Conservation (phyloP, 192 early-diverging fungal genomes). For the Coemansia sp. region DNA sequence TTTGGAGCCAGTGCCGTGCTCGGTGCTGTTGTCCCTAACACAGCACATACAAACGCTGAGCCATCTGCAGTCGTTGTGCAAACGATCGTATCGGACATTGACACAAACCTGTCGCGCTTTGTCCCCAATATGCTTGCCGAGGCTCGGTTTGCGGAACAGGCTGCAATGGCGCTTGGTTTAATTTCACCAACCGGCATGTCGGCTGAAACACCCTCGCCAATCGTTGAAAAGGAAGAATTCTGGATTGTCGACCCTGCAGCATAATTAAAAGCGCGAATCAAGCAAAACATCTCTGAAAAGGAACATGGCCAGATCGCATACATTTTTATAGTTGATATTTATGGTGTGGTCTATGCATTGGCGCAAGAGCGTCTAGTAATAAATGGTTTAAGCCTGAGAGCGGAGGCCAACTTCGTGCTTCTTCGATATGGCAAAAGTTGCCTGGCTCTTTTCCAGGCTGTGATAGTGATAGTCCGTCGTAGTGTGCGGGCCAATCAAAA, state of each 20-base stretch:
- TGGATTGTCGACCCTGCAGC: not conserved
- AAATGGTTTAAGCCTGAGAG: too few relatives aligned
- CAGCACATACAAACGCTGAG: not conserved
- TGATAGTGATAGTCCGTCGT: too few relatives aligned
- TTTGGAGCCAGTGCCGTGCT: constrained; percentile 3
- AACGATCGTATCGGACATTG: constrained; percentile 20
- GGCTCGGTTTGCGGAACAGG: constrained; percentile 15
- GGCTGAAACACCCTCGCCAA: not conserved
- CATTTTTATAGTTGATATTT: not conserved
- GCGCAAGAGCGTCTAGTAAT: not conserved
- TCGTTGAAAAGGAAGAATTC: constrained; percentile 3
- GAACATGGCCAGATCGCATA: not conserved
- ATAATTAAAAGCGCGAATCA: constrained; percentile 2
- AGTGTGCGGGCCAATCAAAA: too few relatives aligned
- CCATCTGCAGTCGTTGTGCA: constrained; percentile 2
- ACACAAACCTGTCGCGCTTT: constrained; percentile 42
- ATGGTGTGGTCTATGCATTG: too few relatives aligned
- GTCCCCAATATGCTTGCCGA: constrained; percentile 29
- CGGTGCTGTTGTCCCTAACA: not conserved
- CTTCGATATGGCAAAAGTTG: too few relatives aligned
- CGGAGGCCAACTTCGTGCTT: too few relatives aligned
- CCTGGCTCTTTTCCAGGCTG: too few relatives aligned
- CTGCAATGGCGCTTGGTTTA: constrained; percentile 1
- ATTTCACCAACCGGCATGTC: not conserved
- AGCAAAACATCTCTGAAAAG: not conserved